Base-by-base conservation (phyloP, 108 stramenopile genomes). In the Nitzschia putrida region DNA sequence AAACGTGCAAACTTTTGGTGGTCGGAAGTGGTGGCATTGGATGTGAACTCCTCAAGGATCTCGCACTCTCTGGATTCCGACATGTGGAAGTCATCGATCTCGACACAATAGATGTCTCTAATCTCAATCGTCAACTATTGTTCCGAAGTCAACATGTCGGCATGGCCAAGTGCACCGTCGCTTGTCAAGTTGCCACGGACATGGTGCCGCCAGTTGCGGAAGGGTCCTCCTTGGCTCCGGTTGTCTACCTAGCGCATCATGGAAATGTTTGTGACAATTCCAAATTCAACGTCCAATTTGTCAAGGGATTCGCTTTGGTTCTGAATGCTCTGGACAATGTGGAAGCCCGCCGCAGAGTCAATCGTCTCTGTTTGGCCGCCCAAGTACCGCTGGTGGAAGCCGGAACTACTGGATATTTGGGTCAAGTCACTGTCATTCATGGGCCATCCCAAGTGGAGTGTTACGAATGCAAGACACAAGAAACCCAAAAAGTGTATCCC, bases 101-200 rank as follows among this genome's bases (percentile, higher is more conserved):
- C 43, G 99, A 99, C 70, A 96, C 98, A 49, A 99, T 99, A 72
- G 99, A 99, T 75, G 89, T 99, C 18, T 94, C 94, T 52, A 99
- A 99, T 79, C 78, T 99, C 61, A 99, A 99, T 82, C 88, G 99
- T 54, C 97, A 98, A 68, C 91, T 97, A 39, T 81, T 97, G 0
- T 99, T 97, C 72, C 86, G 98, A 20, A 55, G 76, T 29, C 80
- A 87, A 20, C 92, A 94, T 66, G 92, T 94, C 24, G 95, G 93
- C 0, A 77, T 77, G 79, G 80, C 95, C 54, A 94, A 94, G 63
- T 95, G 94, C 50, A 73, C 73, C 3, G 91, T 91, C 11, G 94
- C 88, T 37, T 78, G 78, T 66, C 73, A 91, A 83, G 93, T 85
- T 26, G 90, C 88, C 8, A 20, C 65, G 52, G 42, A 70, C 11